Percentiles rank a stretch among this genome's conserved stretches.
Conservation (phyloP, 177 flowering plant genomes). For the Tripterygium wilfordii region DNA sequence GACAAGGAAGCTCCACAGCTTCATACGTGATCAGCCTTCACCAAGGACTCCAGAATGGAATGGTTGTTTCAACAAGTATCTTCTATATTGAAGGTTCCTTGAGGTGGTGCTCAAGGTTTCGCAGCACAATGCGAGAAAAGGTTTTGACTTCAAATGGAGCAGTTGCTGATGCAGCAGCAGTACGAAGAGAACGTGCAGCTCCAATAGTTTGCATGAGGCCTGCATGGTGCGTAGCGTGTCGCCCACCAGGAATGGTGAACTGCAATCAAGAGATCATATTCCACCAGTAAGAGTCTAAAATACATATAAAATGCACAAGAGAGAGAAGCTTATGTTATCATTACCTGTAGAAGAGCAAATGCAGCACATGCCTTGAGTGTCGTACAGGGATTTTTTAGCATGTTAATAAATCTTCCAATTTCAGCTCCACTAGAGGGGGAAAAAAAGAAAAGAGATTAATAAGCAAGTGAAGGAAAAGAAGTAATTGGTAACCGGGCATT, state of each 20-base stretch:
- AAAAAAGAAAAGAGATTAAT: neutral
- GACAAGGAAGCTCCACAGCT: too few relatives aligned
- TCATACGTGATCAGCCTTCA: too few relatives aligned
- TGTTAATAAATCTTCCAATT: constrained; percentile 82
- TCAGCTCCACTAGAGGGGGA: constrained; percentile 77
- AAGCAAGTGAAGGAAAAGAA: neutral
- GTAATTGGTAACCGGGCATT: too few relatives aligned
- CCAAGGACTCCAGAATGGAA: too few relatives aligned
- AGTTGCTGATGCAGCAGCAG: constrained; percentile 86
- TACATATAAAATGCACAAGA: neutral
- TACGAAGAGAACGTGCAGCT: constrained; percentile 77
- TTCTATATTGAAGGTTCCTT: constrained; percentile 32
- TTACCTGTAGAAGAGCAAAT: constrained; percentile 95
- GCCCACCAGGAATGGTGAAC: constrained; percentile 95
- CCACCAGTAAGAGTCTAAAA: neutral
- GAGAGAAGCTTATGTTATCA: neutral
- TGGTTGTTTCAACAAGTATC: neutral
- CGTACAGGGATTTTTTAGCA: constrained; percentile 83
- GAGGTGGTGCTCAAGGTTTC: constrained; percentile 89
- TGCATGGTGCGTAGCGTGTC: constrained; percentile 87
- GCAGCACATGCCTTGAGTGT: constrained; percentile 92
- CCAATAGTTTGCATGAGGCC: constrained; percentile 73
- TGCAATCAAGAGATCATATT: constrained; percentile 27
- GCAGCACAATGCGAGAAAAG: constrained; percentile 85
- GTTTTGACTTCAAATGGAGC: constrained; percentile 86